These are phyloP conservation scores for Neurospora sublineolata DNA, from an alignment of 495 filamentous ascomycete species.

Conservation along the genomic window DNA sequence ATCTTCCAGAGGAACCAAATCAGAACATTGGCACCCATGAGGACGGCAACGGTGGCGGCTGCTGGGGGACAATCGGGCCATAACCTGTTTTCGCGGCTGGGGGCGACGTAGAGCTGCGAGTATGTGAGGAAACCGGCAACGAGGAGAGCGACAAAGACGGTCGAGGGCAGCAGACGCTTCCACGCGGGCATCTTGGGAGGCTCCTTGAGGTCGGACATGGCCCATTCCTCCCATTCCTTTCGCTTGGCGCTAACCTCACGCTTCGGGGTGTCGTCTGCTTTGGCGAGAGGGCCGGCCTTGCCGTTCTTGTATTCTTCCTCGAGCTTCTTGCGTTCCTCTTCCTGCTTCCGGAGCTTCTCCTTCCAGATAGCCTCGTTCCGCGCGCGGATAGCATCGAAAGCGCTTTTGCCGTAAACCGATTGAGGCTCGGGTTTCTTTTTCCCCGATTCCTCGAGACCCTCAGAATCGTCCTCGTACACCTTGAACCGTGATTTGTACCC, in stretches of 20 bases:
- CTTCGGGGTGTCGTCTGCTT: conserved; percentile 18
- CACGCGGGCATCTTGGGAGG: conserved; percentile 36
- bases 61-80: conserved; percentile 68
- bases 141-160: conserved; percentile 43
- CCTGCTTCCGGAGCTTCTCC: conserved; percentile 34
- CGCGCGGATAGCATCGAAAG: conserved; percentile 38
- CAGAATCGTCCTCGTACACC: conserved; percentile 16
- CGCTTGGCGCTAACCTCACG: conserved; percentile 24
- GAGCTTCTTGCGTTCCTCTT: conserved; percentile 38
- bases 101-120: conserved; percentile 52
- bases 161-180: conserved; percentile 55
- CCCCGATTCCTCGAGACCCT: background rate
- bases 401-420: conserved; percentile 33
- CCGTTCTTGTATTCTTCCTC: conserved; percentile 41
- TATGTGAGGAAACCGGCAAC: conserved; percentile 42
- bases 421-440: conserved; percentile 1
- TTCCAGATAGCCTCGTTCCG: conserved; percentile 29
- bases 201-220: conserved; percentile 31
- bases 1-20: conserved; percentile 55
- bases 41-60: conserved; percentile 57
- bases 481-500: conserved; percentile 14
- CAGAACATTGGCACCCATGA: conserved; percentile 54
- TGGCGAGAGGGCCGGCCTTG: conserved; percentile 36
- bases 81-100: conserved; percentile 44
- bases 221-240: conserved; percentile 24